Percentiles rank a stretch among this genome's conserved stretches.
phyloP scores from a whole-genome alignment of 768 basidiomycete species.

The Boletus patriciae region DNA sequence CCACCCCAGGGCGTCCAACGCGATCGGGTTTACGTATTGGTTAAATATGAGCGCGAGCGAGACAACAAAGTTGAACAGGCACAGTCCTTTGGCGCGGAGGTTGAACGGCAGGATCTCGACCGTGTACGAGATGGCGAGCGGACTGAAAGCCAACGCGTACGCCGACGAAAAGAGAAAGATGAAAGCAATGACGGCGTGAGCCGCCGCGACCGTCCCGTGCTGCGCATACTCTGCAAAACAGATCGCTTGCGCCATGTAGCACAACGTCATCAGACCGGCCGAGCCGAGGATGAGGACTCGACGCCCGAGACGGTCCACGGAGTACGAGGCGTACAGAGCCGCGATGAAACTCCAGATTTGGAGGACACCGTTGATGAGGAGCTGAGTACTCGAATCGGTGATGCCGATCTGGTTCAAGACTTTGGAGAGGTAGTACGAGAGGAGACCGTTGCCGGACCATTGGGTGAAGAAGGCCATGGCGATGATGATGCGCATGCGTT shows the following conservation, averaged over 20 bases:
- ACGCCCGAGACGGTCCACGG: slow-evolving; percentile 64
- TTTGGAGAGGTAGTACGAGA: slow-evolving; percentile 73
- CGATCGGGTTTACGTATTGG: slow-evolving; percentile 78
- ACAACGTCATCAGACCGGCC: slow-evolving; percentile 54
- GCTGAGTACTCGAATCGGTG: slow-evolving; percentile 49
- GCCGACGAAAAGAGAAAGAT: slow-evolving; percentile 55
- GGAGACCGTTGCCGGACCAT: slow-evolving; percentile 73
- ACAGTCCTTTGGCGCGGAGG: slow-evolving; percentile 79
- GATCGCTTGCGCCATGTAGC: slow-evolving; percentile 68
- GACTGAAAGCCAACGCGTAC: slow-evolving; percentile 75
- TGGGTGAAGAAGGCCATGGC: slow-evolving; percentile 71
- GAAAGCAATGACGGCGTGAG: slow-evolving; percentile 50
- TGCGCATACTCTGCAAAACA: slow-evolving; percentile 59
- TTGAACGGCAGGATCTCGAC: slow-evolving; percentile 81
- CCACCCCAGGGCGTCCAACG: slow-evolving; percentile 53
- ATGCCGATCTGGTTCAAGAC: slow-evolving; percentile 68
- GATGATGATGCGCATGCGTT: slow-evolving; percentile 66
- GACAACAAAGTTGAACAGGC: slow-evolving; percentile 68
- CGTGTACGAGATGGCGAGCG: slow-evolving; percentile 61
- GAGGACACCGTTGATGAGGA: slow-evolving; percentile 60
- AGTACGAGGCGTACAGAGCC: slow-evolving; percentile 16
- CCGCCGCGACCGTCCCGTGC: slow-evolving; percentile 43
- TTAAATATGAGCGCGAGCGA: slow-evolving; percentile 73
- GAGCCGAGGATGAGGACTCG: slow-evolving; percentile 66
- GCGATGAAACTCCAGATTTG: slow-evolving; percentile 42